Evolutionary conservation across 495 filamentous ascomycete genomes (phyloP), one percentile per base, ranked within the genome.

Genomic region (Penicilliopsis zonata): DNA sequence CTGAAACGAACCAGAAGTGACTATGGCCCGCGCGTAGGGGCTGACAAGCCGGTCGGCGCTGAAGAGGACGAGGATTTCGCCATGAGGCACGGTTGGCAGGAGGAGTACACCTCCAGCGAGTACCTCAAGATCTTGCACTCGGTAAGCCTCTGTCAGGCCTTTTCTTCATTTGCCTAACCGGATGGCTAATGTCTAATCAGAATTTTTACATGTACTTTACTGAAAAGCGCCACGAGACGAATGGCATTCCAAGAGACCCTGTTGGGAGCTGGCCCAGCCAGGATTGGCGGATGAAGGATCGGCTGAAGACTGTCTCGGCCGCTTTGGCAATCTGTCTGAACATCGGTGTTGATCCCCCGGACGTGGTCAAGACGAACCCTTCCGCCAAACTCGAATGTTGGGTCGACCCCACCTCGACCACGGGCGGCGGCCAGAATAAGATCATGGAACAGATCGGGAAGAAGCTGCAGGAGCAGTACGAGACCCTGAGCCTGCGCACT

Each of bases 141-240:
- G 47, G 72, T 77, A 45, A 56, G 62, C 41, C 25, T 38, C 14
- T 24, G 16, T 10, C 15, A 15, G 5, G 7, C 13, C 30, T 21
- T 9, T 34, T 7, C 30, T n/a, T 5, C 16, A 9, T 22, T 30
- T 33, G 28, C 13, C 13, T 5, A 12, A n/a, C 30, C n/a, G 18
- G 12, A 34, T 17, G n/a, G n/a, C 33, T 41, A 9, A 33, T 12
- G 18, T 17, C 15, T 34, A 18, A 28, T 8, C 40, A 67, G 58
- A 63, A 61, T 37, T 96, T 93, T 70, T 95, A 88, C 61, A 94
- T 95, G 87, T 99, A 96, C 55, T 99, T 81, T 51, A 93, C 86
- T 28, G 90, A 96, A 51, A 96, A 96, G 53, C 78, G 86, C 16
- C 90, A 96, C 52, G 90, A 96, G 51, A 90, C 85, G n/a, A 85